phyloP scores from a whole-genome alignment of 345 rosid genomes.

The Heritiera littoralis region DNA sequence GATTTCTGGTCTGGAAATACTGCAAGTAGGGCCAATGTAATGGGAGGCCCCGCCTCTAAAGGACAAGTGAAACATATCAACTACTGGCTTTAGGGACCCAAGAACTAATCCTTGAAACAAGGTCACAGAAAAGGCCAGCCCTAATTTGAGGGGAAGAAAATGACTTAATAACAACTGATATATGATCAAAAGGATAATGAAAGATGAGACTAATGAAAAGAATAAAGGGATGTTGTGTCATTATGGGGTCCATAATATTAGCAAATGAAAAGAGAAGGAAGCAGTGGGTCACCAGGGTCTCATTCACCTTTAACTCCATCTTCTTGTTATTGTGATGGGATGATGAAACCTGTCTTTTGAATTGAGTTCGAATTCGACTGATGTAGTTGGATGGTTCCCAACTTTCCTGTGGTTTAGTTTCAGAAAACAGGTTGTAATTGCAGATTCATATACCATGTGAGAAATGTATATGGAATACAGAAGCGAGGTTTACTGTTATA shows the following conservation, averaged over 20 bases:
- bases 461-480: background rate
- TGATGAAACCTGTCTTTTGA: conserved; percentile 18
- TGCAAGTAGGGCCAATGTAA: conserved; percentile 16
- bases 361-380: background rate
- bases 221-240: conserved; percentile 30
- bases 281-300: conserved; percentile 37
- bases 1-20: conserved; percentile 23
- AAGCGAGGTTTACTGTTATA: background rate
- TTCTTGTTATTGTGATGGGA: conserved; percentile 30
- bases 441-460: background rate
- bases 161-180: conserved; percentile 35
- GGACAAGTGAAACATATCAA: conserved; percentile 20
- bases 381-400: background rate
- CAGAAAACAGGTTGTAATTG: background rate
- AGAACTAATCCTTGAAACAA: conserved; percentile 21
- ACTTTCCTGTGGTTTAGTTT: background rate
- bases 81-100: conserved; percentile 29
- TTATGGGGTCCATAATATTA: conserved; percentile 25
- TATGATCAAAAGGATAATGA: conserved; percentile 24
- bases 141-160: conserved; percentile 17
- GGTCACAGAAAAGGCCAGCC: conserved; percentile 22
- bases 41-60: conserved; percentile 19
- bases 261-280: conserved; percentile 15
- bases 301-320: conserved; percentile 25
- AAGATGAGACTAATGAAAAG: conserved; percentile 22